Base-by-base conservation (phyloP, 495 filamentous ascomycete species). In the Cladorrhinum samala region DNA sequence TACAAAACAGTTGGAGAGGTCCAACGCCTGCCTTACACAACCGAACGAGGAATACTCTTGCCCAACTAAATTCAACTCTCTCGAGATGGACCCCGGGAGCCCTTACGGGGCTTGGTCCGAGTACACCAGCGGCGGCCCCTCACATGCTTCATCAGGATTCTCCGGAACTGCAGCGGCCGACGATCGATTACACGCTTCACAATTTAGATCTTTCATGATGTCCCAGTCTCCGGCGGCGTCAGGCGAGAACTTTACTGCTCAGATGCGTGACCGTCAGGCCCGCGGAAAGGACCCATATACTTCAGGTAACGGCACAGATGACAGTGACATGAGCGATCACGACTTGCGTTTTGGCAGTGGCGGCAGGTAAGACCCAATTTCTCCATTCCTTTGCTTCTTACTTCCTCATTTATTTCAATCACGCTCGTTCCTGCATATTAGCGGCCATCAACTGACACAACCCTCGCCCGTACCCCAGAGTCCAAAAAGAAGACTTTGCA, bases 221-320 rank as follows among this genome's bases (percentile, higher is more conserved):
- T 45, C 20, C 18, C 18, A 19, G 17, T 24, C 42, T 27, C 23
- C 21, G 3, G 60, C 59, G 3, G 53, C 62, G 6, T 54, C 56
- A 1, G 46, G 44, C 39, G 48, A 53, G 36, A 9, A 24, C 21
- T 70, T 74, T 61, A 70, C 72, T 9, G 23, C 64, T 13, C 42
- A 64, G 40, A 77, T 76, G 76, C 71, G 72, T 49, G 75, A 79
- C 56, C 68, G 71, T 5, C 78, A 81, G 59, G 76, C 78, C 3
- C 65, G 78, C n/a, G 76, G 76, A 18, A 78, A 77, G 51, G 69
- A 78, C 57, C 74, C 74, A 1, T 77, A 76, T 63, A 42, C 59
- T 23, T 54, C 54, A 11, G 56, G 42, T 42, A 58, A 63, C 17
- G 49, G 45, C 36, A 62, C 62, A 19, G 61, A 61, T 5, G 68